Conservation (phyloP, 75 land plant genomes). For the Cryptomeria japonica region DNA sequence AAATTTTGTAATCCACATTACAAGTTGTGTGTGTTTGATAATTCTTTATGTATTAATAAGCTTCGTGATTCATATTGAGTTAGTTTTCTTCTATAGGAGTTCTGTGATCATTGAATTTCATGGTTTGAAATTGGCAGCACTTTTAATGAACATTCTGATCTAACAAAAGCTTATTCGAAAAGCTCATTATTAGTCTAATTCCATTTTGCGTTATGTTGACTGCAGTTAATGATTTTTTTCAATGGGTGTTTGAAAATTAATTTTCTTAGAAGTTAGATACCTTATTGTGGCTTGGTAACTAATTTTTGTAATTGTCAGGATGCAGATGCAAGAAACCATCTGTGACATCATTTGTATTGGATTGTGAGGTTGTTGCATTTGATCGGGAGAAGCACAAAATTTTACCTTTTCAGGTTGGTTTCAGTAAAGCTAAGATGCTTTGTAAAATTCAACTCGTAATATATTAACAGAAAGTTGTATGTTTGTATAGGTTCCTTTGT, state of each 20-base stretch:
- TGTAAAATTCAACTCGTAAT: background rate
- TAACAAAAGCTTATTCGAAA: background rate
- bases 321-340: slow-evolving; percentile 84
- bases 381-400: slow-evolving; percentile 79
- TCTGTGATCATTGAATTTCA: background rate
- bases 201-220: too few relatives aligned
- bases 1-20: background rate
- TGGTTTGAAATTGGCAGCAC: background rate
- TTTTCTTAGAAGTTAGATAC: background rate
- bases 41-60: background rate
- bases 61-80: background rate
- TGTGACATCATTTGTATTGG: slow-evolving; percentile 86
- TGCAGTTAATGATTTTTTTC: background rate
- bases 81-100: background rate
- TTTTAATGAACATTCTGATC: background rate
- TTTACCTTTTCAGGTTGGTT: slow-evolving; percentile 85
- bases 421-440: background rate
- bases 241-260: background rate
- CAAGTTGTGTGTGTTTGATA: background rate
- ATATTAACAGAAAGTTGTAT: background rate
- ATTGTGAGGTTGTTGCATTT: slow-evolving; percentile 96
- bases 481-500: background rate
- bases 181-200: background rate
- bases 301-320: background rate
- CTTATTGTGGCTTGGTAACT: background rate